phyloP scores from a whole-genome alignment of 2,329 filamentous ascomycete genomes.

The Leptographium flavum region DNA sequence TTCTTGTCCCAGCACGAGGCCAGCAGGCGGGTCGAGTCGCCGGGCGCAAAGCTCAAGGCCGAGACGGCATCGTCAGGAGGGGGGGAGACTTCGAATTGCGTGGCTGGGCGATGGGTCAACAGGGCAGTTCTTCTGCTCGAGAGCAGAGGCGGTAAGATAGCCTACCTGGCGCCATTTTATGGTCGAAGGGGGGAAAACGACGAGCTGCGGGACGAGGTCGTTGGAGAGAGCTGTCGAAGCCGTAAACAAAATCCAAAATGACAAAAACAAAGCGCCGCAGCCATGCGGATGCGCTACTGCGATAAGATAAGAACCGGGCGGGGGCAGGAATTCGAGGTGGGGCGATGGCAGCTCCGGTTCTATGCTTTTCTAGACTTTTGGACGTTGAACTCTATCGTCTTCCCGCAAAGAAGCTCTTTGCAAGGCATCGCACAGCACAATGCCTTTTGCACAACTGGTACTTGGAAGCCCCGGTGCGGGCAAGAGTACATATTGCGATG shows the following conservation, averaged over 20 bases:
- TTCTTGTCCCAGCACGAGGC: constrained; percentile 91
- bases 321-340: not conserved
- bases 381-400: too few species aligned
- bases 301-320: constrained; percentile 12
- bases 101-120: not conserved
- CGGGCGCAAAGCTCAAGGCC: constrained; percentile 69
- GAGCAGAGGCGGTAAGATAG: not conserved
- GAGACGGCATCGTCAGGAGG: constrained; percentile 82
- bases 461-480: constrained; percentile 90
- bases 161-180: constrained; percentile 10
- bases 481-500: constrained; percentile 97
- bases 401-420: not conserved
- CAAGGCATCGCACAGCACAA: constrained; percentile 13
- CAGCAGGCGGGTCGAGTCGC: constrained; percentile 60
- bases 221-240: not conserved
- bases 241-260: constrained; percentile 8
- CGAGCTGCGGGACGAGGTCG: not conserved
- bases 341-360: not conserved
- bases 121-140: not conserved
- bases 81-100: constrained; percentile 57
- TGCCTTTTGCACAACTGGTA: constrained; percentile 63
- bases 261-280: not conserved
- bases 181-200: not conserved
- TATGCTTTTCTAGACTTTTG: not conserved
- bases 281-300: constrained; percentile 2